Percentiles rank a stretch among this genome's conserved stretches.
These are phyloP conservation scores for Ophiostoma perfectum DNA, from an alignment of 2,329 filamentous ascomycete species.

Conservation along the genomic window DNA sequence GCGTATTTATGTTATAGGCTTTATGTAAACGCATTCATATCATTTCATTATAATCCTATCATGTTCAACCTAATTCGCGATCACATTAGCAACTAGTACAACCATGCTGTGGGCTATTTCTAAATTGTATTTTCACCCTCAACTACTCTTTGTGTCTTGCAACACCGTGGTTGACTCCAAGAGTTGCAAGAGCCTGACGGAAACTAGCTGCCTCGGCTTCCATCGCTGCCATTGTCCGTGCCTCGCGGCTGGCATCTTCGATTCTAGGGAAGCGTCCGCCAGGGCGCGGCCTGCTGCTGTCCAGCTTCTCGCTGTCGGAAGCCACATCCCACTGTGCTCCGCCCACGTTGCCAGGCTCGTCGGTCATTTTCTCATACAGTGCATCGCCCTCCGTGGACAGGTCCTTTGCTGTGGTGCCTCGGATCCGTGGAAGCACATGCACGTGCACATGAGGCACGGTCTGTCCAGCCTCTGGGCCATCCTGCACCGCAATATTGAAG, in stretches of 20 bases:
- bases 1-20: not conserved
- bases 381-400: constrained; percentile 51
- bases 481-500: constrained; percentile 93
- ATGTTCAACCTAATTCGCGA: no score
- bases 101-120: no score
- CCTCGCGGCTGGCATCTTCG: constrained; percentile 63
- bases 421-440: constrained; percentile 74
- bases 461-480: constrained; percentile 84
- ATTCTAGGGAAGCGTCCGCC: constrained; percentile 60
- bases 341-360: constrained; percentile 77
- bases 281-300: constrained; percentile 40
- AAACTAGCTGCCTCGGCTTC: constrained; percentile 66
- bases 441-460: constrained; percentile 91
- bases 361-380: constrained; percentile 78
- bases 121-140: not conserved
- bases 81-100: no score
- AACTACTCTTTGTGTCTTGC: not conserved
- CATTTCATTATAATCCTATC: constrained; percentile 29
- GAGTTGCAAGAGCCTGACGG: constrained; percentile 36
- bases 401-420: constrained; percentile 46
- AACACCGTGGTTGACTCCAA: not conserved
- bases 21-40: not conserved
- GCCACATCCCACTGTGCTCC: constrained; percentile 56
- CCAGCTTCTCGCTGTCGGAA: not conserved
- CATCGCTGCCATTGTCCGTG: constrained; percentile 72